phyloP scores from a whole-genome alignment of 768 basidiomycete species.

The Pulveroboletus sp. region DNA sequence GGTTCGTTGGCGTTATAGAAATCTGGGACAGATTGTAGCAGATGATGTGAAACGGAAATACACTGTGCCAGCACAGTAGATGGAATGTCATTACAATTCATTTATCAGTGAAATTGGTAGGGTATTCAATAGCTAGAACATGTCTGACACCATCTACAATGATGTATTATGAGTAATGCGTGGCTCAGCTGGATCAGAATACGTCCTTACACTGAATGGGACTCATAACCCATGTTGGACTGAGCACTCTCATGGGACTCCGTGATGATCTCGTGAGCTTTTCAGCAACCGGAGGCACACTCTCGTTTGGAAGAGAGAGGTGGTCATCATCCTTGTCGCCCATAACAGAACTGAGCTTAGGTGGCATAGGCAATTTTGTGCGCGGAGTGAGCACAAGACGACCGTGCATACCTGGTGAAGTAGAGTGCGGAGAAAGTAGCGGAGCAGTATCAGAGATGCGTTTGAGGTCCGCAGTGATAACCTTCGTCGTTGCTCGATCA shows the following conservation, averaged over 20 bases:
- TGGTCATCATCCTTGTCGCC: background rate
- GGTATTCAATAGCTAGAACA: slow-evolving; percentile 20
- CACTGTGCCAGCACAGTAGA: background rate
- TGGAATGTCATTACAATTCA: slow-evolving; percentile 5
- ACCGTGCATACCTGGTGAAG: slow-evolving; percentile 7
- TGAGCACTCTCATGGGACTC: slow-evolving; percentile 23
- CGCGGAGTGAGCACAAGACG: slow-evolving; percentile 3
- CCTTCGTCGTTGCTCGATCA: slow-evolving; percentile 17
- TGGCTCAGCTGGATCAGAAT: background rate
- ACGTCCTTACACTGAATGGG: slow-evolving; percentile 13
- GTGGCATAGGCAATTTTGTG: slow-evolving; percentile 1
- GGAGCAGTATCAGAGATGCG: slow-evolving; percentile 16
- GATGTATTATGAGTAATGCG: slow-evolving; percentile 4
- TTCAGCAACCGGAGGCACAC: background rate
- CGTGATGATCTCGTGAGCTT: background rate
- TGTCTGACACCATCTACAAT: slow-evolving; percentile 26
- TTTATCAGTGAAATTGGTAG: slow-evolving; percentile 3
- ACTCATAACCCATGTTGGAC: slow-evolving; percentile 32
- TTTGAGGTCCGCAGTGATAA: background rate
- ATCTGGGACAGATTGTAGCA: background rate
- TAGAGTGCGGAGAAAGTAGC: slow-evolving; percentile 23
- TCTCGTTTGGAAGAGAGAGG: background rate
- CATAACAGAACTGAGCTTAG: background rate
- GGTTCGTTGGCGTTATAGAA: background rate
- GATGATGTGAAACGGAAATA: background rate